Conservation (phyloP, 306 rosid species). For the Erythrophleum fordii region DNA sequence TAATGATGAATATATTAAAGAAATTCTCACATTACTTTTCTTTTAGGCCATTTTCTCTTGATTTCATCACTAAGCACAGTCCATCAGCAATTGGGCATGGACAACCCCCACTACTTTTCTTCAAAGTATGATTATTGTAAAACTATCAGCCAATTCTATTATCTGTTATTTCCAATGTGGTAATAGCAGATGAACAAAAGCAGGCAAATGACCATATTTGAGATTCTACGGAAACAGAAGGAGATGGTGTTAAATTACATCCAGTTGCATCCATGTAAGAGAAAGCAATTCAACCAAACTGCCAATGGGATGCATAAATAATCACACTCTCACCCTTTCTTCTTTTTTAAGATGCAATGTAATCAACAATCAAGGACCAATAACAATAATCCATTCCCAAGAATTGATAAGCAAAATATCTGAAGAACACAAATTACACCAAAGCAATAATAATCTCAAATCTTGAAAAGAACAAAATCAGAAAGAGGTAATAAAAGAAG, state of each 20-base stretch:
- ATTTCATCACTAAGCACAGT: too few species aligned
- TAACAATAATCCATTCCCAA: constrained; percentile 21
- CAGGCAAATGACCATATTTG: not conserved
- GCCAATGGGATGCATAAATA: constrained; percentile 9
- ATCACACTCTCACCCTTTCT: not conserved
- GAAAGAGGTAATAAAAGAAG: constrained; percentile 10
- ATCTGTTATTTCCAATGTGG: not conserved
- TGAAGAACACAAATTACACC: constrained; percentile 14
- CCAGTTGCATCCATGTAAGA: not conserved
- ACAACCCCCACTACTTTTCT: too few species aligned
- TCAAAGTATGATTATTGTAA: too few species aligned
- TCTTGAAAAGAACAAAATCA: not conserved
- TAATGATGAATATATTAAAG: too few species aligned
- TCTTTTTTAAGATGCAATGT: constrained; percentile 16
- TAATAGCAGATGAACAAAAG: not conserved
- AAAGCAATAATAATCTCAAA: constrained; percentile 11
- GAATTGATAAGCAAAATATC: not conserved
- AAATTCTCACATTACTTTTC: too few species aligned
- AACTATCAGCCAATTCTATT: not conserved
- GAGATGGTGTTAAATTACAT: constrained; percentile 4
- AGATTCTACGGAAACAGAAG: not conserved
- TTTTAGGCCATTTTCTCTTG: too few species aligned
- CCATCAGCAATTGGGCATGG: too few species aligned
- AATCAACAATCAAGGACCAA: constrained; percentile 17
- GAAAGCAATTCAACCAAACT: not conserved